Evolutionary conservation across 108 stramenopile genomes (phyloP).

Genomic region (Conticribra guillardii): DNA sequence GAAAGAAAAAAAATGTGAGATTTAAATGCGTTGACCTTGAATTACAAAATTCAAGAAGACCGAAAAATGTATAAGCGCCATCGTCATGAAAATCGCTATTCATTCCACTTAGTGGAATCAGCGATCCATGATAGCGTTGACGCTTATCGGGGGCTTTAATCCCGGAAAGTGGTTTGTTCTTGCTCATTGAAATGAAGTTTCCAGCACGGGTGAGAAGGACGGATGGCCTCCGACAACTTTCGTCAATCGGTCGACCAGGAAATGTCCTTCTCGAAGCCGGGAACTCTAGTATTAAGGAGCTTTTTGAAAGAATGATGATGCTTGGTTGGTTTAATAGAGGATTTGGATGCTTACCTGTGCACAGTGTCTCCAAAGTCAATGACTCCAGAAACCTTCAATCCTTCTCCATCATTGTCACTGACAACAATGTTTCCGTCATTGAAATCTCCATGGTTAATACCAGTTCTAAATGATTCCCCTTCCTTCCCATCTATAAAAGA

Average conservation of each 20-base stretch:
- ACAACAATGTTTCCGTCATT: slow-evolving; percentile 91
- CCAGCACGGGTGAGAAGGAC: slow-evolving; percentile 51
- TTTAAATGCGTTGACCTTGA: not conserved
- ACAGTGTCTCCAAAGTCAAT: slow-evolving; percentile 93
- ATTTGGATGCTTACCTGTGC: slow-evolving; percentile 64
- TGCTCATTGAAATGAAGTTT: slow-evolving; percentile 90
- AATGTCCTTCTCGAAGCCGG: slow-evolving; percentile 51
- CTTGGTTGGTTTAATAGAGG: not conserved
- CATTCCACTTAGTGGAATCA: slow-evolving; percentile 10
- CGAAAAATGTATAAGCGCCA: slow-evolving; percentile 73
- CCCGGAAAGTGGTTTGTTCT: slow-evolving; percentile 81
- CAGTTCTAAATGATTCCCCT: slow-evolving; percentile 49
- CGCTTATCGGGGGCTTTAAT: slow-evolving; percentile 90
- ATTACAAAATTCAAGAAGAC: too few relatives aligned
- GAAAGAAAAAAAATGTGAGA: slow-evolving; percentile 23
- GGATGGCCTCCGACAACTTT: slow-evolving; percentile 83
- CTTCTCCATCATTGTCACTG: slow-evolving; percentile 47
- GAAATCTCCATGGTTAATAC: slow-evolving; percentile 77
- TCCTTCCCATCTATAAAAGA: slow-evolving; percentile 60
- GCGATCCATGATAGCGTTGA: slow-evolving; percentile 90
- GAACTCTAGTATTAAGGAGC: slow-evolving; percentile 84
- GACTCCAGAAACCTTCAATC: slow-evolving; percentile 65
- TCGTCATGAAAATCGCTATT: slow-evolving; percentile 78
- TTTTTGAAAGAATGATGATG: too few relatives aligned
- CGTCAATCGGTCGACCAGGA: slow-evolving; percentile 82